Conservation (phyloP, 257 asterid species). For the Hygrophila difformis region DNA sequence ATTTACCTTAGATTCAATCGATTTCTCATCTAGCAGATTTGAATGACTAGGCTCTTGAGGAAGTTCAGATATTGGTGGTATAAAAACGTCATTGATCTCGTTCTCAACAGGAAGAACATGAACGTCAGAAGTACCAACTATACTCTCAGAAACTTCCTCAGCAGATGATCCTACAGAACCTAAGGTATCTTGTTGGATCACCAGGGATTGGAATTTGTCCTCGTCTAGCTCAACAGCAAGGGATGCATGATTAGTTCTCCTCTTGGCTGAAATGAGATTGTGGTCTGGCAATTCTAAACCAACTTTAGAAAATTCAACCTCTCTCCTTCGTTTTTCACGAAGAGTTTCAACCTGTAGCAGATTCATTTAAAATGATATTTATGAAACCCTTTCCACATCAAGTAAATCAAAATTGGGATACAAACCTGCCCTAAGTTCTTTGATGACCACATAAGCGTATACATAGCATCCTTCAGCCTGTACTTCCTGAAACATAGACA, state of each 20-base stretch:
- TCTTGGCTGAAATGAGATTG: constrained; percentile 43
- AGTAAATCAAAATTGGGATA: constrained; percentile 8
- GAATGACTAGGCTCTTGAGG: constrained; percentile 16
- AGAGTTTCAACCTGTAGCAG: constrained; percentile 63
- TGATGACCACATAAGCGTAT: constrained; percentile 87
- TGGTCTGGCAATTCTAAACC: constrained; percentile 50
- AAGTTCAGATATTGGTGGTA: constrained; percentile 18
- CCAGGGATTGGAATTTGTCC: constrained; percentile 18
- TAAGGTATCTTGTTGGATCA: constrained; percentile 8
- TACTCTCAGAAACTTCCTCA: constrained; percentile 13
- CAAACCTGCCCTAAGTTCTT: constrained; percentile 75
- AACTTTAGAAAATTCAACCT: constrained; percentile 56
- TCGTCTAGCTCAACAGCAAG: constrained; percentile 20
- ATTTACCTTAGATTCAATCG: constrained; percentile 30
- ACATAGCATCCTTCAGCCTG: constrained; percentile 57
- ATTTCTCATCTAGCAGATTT: constrained; percentile 20
- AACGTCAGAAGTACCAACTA: constrained; percentile 13
- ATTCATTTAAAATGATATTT: constrained; percentile 6
- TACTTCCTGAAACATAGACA: constrained; percentile 53
- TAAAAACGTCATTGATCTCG: constrained; percentile 20
- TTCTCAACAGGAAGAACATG: constrained; percentile 20
- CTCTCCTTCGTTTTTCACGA: constrained; percentile 76
- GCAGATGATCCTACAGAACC: constrained; percentile 19
- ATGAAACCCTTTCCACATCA: not conserved
- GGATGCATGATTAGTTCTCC: constrained; percentile 18